These are phyloP conservation scores for Coleophoma cylindrospora DNA, from an alignment of 2,329 filamentous ascomycete genomes.

Conservation along the genomic window DNA sequence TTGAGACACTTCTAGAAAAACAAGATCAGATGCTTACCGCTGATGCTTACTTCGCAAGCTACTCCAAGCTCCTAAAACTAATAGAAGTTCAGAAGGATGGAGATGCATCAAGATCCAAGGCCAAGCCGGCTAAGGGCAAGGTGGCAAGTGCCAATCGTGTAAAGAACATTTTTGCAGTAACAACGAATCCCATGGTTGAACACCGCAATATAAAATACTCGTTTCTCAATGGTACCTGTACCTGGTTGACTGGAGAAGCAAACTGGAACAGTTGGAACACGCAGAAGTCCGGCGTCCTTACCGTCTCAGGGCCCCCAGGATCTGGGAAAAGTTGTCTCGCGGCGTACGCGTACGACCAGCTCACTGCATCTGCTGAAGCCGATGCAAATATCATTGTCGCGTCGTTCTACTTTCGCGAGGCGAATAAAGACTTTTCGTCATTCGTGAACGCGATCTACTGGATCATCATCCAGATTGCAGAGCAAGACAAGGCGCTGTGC, in stretches of 20 bases:
- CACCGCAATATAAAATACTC: conserved; percentile 21
- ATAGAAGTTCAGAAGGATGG: too few relatives aligned
- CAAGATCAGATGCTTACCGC: neutral
- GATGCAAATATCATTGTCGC: conserved; percentile 16
- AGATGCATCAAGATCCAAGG: too few relatives aligned
- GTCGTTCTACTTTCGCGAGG: conserved; percentile 33
- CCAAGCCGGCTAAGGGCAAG: conserved; percentile 1
- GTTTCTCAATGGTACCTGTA: conserved; percentile 23
- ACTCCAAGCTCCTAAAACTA: too few relatives aligned
- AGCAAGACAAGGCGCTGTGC: conserved; percentile 23
- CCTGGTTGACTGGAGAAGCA: conserved; percentile 25
- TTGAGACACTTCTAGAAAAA: conserved; percentile 18
- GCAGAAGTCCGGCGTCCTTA: conserved; percentile 14
- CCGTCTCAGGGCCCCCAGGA: conserved; percentile 25
- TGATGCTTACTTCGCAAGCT: too few relatives aligned
- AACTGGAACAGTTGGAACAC: conserved; percentile 24
- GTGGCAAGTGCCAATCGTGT: conserved; percentile 9
- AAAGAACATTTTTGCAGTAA: conserved; percentile 21
- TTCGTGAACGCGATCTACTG: conserved; percentile 22
- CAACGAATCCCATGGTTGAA: conserved; percentile 23
- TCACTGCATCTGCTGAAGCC: conserved; percentile 7
- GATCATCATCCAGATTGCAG: conserved; percentile 25
- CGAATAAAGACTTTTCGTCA: conserved; percentile 17
- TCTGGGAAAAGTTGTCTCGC: conserved; percentile 30
- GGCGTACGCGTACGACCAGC: conserved; percentile 14